Conservation (phyloP, 805 yeast genomes). For the Torulaspora indica region DNA sequence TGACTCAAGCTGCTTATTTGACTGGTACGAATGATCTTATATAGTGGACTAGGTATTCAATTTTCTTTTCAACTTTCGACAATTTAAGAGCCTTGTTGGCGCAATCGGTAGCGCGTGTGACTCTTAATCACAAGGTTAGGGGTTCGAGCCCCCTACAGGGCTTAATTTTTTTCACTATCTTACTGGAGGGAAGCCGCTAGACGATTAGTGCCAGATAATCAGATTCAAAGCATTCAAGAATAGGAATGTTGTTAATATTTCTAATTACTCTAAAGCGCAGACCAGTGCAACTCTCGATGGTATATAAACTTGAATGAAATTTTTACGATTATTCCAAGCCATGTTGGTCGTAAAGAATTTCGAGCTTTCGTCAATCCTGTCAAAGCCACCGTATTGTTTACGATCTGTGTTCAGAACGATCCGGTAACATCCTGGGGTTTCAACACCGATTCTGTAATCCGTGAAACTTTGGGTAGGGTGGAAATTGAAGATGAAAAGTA, state of each 20-base stretch:
- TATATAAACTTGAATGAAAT: constrained; percentile 70
- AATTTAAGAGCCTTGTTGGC: constrained; percentile 20
- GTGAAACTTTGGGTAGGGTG: constrained; percentile 78
- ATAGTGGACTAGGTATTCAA: neutral
- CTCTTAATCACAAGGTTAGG: constrained; percentile 26
- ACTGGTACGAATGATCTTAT: neutral
- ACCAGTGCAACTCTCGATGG: constrained; percentile 74
- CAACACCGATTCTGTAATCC: constrained; percentile 89
- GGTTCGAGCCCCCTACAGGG: constrained; percentile 30
- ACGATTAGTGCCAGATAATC: too few species aligned
- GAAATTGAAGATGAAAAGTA: constrained; percentile 83
- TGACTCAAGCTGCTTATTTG: too few species aligned
- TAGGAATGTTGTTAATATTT: too few species aligned
- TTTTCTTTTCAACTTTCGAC: too few species aligned
- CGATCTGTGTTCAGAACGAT: constrained; percentile 74
- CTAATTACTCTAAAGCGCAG: constrained; percentile 40
- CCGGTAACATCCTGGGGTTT: constrained; percentile 67
- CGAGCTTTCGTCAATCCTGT: constrained; percentile 53
- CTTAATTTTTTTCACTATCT: constrained; percentile 9
- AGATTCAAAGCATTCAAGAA: too few species aligned
- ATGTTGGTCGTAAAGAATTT: constrained; percentile 67
- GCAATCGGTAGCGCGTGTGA: constrained; percentile 28
- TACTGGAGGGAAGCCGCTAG: too few species aligned
- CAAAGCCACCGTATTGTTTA: constrained; percentile 73
- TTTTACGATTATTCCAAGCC: constrained; percentile 73